Evolutionary conservation across 2,329 filamentous ascomycete genomes (phyloP), one percentile per base, ranked within the genome.

Genomic region (Aspergillus glaucus): DNA sequence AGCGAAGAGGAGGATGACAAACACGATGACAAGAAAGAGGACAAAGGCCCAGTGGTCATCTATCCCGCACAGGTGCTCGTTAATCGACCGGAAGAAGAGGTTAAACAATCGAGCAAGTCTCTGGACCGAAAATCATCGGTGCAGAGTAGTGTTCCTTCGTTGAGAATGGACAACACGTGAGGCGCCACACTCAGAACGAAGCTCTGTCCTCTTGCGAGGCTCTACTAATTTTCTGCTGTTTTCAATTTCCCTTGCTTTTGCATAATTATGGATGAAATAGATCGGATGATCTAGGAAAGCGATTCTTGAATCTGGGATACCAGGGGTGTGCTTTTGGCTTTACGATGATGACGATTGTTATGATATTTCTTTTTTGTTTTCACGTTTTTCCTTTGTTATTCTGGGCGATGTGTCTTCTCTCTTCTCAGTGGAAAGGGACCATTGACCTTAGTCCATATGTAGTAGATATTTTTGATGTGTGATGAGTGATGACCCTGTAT

Each of bases 21-120:
- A 22, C 22, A 22, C 5, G 6, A 22, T 22, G 92, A 97, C 65
- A 76, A 78, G 37, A 93, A 91, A 21, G 79, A 86, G 46, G 92
- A 91, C 47, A 89, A 96, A 47, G 90, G 96, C 57, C 91, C 97
- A 75, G 88, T 95, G 55, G 91, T 97, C 43, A 89, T 98, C 41
- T 95, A 87, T 64, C 92, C 92, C 8, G 93, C 94, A 6, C 92
- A 97, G 69, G 93, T 98, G 32, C 80, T 97, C 52, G 81, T 96
- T 40, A 86, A 86, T 24, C 68, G 70, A 40, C 66, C 58, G 56
- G 71, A 67, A 52, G 63, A 65, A 51, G 60, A 68, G 45, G 64
- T 64, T 37, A 62, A 66, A 46, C 66, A 68, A 55, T 50, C 64
- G 51, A 71, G 67, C 53, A 71, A 73, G 64, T 70, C 70, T n/a